These are phyloP conservation scores for Candolleomyces aberdarensis DNA, from an alignment of 768 basidiomycete species.

Conservation along the genomic window DNA sequence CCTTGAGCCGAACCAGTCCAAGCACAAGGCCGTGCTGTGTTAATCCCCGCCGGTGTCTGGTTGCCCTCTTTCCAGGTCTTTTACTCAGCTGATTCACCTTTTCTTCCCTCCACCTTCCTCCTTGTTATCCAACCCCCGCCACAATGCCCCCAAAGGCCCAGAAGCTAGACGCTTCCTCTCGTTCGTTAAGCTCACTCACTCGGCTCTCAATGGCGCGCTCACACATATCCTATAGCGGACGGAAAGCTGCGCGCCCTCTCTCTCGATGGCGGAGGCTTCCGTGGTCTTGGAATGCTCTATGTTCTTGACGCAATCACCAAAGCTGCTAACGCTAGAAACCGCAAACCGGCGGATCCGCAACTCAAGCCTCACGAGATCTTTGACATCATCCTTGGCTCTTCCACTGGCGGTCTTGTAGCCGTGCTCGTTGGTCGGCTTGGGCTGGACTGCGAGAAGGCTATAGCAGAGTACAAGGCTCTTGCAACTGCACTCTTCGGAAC, in stretches of 20 bases:
- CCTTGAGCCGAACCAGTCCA: background rate
- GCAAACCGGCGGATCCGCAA: conserved; percentile 1
- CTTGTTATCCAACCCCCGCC: background rate
- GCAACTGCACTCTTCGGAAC: conserved; percentile 11
- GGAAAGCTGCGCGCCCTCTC: conserved; percentile 15
- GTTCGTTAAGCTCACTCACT: background rate
- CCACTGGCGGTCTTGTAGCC: conserved; percentile 23
- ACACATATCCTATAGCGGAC: background rate
- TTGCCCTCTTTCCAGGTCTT: no score
- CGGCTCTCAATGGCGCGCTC: background rate
- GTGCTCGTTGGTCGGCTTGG: conserved; percentile 25
- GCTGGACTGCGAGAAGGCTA: conserved; percentile 22
- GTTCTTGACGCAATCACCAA: conserved; percentile 22
- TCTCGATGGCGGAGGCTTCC: conserved; percentile 26
- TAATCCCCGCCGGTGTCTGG: no score
- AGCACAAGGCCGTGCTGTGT: background rate
- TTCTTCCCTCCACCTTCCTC: background rate
- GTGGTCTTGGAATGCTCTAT: conserved; percentile 21
- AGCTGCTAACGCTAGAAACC: conserved; percentile 8
- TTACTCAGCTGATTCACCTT: no score
- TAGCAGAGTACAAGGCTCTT: conserved; percentile 19
- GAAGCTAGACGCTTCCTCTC: background rate
- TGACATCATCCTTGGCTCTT: conserved; percentile 28
- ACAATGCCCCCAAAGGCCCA: background rate
- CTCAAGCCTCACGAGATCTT: conserved; percentile 27